Evolutionary conservation across 1,139 yeast species (phyloP), one percentile per base, ranked within the genome.

Genomic region (Kodamaea alishanica): DNA sequence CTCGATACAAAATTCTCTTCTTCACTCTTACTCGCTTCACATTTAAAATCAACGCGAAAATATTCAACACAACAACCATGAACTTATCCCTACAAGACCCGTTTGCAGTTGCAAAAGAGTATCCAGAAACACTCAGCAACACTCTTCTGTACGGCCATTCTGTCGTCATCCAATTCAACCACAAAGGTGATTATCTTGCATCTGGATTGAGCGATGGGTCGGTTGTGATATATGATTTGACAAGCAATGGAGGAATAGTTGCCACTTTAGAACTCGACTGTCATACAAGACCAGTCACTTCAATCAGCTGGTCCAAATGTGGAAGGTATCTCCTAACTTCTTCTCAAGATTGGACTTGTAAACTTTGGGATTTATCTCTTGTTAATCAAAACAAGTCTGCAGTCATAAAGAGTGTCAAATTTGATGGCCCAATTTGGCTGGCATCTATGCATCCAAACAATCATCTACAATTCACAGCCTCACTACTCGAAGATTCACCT

Each of bases 31-130:
- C n/a, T n/a, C n/a, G n/a, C n/a, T n/a, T n/a, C n/a, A n/a, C n/a
- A n/a, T n/a, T n/a, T n/a, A 24, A 25, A 24, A n/a, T 10, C 9
- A 11, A 27, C 24, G 24, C 9, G 11, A 2, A 5, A 20, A 1
- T 15, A 10, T 12, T 9, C 8, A 15, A 20, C n/a, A n/a, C n/a
- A n/a, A n/a, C 15, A 32, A 11, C 15, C 32, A 84, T 86, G 95
- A 90, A 90, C 60, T 71, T 88, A 37, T 75, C 95, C n/a, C 70
- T 90, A 20, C 79, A 87, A 49, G 97, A 90, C 60, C 97, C 97
- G 2, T 88, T 89, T 59, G 81, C 95, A 5, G 89, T 90, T 28
- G 84, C 95, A 9, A 90, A 88, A 55, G 98, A 90, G 56, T 90
- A 79, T 53, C 98, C 98, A 0, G 96, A 90, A 49, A 75, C 84